phyloP scores from a whole-genome alignment of 345 rosid genomes.

The Eucalyptus polyanthemos region DNA sequence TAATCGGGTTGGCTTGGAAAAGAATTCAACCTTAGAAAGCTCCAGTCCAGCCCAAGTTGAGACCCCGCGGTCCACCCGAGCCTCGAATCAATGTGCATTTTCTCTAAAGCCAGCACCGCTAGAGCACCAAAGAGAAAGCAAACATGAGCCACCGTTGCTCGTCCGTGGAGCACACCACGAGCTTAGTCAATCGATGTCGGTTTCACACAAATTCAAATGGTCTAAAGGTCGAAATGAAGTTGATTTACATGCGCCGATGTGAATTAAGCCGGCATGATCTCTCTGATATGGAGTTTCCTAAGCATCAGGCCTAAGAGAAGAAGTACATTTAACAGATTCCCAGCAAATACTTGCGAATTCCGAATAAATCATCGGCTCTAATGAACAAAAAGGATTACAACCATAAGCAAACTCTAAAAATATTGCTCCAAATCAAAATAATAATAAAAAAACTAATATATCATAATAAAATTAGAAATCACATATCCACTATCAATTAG shows the following conservation, averaged over 20 bases:
- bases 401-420: background rate
- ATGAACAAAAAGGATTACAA: background rate
- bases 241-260: background rate
- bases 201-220: background rate
- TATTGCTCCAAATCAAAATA: background rate
- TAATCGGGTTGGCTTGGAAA: background rate
- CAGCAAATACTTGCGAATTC: background rate
- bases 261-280: background rate
- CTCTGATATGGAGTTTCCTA: background rate
- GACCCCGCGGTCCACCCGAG: background rate
- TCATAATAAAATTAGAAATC: background rate
- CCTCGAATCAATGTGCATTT: background rate
- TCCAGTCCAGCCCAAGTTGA: background rate
- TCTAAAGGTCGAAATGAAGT: background rate
- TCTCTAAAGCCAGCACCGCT: background rate
- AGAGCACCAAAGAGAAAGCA: background rate
- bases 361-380: background rate
- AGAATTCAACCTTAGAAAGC: background rate
- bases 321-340: background rate
- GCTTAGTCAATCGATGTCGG: background rate
- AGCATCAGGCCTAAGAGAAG: background rate
- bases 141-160: background rate
- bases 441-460: background rate
- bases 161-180: background rate
- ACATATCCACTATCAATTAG: background rate